Base-by-base conservation (phyloP, 2,329 filamentous ascomycete species). In the Aaosphaeria pasadenensis region DNA sequence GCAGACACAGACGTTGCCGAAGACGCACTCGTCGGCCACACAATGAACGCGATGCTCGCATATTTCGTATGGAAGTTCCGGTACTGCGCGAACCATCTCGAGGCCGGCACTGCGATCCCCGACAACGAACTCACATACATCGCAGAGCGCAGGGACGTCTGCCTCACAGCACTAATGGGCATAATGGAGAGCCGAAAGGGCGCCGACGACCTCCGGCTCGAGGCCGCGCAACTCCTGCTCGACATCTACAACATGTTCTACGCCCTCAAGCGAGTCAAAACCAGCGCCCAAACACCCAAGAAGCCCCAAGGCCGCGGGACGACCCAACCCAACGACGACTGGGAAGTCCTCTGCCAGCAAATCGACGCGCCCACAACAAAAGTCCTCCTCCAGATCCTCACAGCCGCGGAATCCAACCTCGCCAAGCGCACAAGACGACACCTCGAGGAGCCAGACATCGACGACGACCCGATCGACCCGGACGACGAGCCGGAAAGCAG, bases 61-160 rank as follows among this genome's bases (percentile, higher is more conserved):
- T 97, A 96, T 73, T 95, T 96, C 66, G 89, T 95, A 84, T 99
- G 94, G 94, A 92, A 94, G 65, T 81, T 87, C 24, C 81, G 83
- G 45, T 76, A 78, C 38, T 64, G 72, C 42, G 61, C 65, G n/a
- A 55, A 56, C 4, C 55, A 64, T 11, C 59, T 76, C 40, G 77
- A 62, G 43, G 52, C 60, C 11, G 62, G 58, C 7, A 66, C 62
- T 5, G 51, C 75, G 4, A 78, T 89, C 46, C 62, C 82, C 1
- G 76, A 82, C 43, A 69, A 74, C 5, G 80, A 84, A 6, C 74
- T 91, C 30, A 82, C 87, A 56, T 71, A 79, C 24, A 73, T 79
- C 5, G 73, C 74, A 7, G 65, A 68, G 39, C 74, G 77, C 46
- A 75, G 80, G 42, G 79, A 83, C 42, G 65, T 69, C 1, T 83